phyloP scores from a whole-genome alignment of 331 rosid species.

The Quercus lobata region DNA sequence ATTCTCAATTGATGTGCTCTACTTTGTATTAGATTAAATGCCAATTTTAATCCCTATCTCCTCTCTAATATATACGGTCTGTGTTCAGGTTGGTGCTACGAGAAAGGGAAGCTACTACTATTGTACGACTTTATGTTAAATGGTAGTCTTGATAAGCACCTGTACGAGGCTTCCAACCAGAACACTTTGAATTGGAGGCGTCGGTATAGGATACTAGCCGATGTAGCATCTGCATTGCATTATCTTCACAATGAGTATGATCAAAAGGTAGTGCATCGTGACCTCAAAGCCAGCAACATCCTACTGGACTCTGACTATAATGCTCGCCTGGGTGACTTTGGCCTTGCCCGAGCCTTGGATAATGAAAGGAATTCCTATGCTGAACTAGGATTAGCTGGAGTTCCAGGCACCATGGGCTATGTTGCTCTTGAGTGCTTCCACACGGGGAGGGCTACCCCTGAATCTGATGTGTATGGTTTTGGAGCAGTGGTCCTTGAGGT shows the following conservation, averaged over 20 bases:
- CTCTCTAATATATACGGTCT: neutral
- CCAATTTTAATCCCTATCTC: neutral
- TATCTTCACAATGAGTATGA: constrained; percentile 49
- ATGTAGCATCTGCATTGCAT: constrained; percentile 48
- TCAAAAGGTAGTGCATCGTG: constrained; percentile 45
- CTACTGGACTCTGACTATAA: constrained; percentile 39
- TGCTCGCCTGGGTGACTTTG: constrained; percentile 51
- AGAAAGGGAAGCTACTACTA: constrained; percentile 45
- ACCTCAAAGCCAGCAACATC: constrained; percentile 46
- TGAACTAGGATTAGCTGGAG: constrained; percentile 37
- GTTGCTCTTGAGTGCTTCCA: constrained; percentile 62
- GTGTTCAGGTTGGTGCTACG: constrained; percentile 50
- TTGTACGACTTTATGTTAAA: constrained; percentile 52
- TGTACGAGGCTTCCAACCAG: constrained; percentile 15
- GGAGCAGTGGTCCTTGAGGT: constrained; percentile 57
- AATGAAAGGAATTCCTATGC: constrained; percentile 48
- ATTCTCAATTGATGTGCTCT: neutral
- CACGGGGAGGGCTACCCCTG: constrained; percentile 51
- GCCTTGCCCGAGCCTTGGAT: constrained; percentile 54
- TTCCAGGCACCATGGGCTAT: constrained; percentile 48
- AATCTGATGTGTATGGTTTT: constrained; percentile 47
- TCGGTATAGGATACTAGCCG: constrained; percentile 34
- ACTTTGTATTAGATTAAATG: neutral
- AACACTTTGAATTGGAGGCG: constrained; percentile 35
- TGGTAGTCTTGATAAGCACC: constrained; percentile 44